These are phyloP conservation scores for Ophiostoma pallidulum DNA, from an alignment of 2,329 filamentous ascomycete genomes.

Conservation along the genomic window DNA sequence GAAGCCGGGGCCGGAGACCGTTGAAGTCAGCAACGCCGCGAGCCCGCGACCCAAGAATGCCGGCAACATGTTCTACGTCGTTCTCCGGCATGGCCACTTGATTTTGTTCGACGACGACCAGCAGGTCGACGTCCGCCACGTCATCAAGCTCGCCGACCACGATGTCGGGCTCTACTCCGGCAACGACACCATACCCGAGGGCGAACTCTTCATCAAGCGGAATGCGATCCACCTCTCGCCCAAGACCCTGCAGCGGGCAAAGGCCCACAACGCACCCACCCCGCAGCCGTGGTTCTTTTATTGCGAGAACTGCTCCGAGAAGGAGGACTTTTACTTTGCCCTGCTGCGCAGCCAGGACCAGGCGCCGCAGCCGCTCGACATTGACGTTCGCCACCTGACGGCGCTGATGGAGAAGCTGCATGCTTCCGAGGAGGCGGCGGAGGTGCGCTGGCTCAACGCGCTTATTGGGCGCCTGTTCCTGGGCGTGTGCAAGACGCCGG, in stretches of 20 bases:
- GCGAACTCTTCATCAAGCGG: constrained; percentile 90
- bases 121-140: constrained; percentile 90
- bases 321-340: constrained; percentile 97
- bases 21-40: constrained; percentile 38
- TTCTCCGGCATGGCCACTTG: constrained; percentile 85
- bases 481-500: constrained; percentile 72
- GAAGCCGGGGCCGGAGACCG: constrained; percentile 38
- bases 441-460: constrained; percentile 90
- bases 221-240: constrained; percentile 79
- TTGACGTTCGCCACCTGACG: constrained; percentile 80
- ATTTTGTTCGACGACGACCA: constrained; percentile 97
- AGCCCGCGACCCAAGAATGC: constrained; percentile 53
- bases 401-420: constrained; percentile 83
- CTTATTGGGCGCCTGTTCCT: constrained; percentile 82
- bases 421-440: constrained; percentile 80
- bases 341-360: constrained; percentile 73
- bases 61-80: constrained; percentile 87
- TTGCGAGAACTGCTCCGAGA: constrained; percentile 88
- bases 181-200: constrained; percentile 68
- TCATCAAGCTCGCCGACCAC: constrained; percentile 86
- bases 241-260: constrained; percentile 36
- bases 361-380: constrained; percentile 61
- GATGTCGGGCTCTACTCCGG: constrained; percentile 73
- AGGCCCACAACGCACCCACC: constrained; percentile 43
- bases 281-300: constrained; percentile 90